These are phyloP conservation scores for Sporothrix mexicana DNA, from an alignment of 2,329 filamentous ascomycete genomes.

Conservation along the genomic window DNA sequence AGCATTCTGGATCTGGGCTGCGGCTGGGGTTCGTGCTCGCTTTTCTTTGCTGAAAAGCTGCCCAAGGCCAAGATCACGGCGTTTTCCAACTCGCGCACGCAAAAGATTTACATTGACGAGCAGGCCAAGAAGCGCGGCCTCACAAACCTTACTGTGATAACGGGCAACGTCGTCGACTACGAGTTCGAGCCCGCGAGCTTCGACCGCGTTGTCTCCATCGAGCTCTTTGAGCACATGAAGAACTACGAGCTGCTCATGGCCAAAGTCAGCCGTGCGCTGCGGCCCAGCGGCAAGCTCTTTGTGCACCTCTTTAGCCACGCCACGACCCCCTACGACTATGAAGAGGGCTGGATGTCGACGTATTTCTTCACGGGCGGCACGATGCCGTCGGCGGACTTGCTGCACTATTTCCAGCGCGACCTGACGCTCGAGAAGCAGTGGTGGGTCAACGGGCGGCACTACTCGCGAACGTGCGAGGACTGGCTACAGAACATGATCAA, in stretches of 20 bases:
- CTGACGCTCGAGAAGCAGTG: constrained; percentile 66
- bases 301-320: constrained; percentile 71
- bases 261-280: constrained; percentile 65
- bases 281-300: constrained; percentile 69
- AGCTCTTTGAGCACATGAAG: constrained; percentile 78
- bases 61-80: constrained; percentile 67
- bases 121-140: constrained; percentile 62
- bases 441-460: constrained; percentile 73
- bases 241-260: constrained; percentile 72
- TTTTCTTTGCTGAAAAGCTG: constrained; percentile 70
- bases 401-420: constrained; percentile 70
- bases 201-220: constrained; percentile 71
- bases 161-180: constrained; percentile 69
- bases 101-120: constrained; percentile 69
- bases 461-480: constrained; percentile 73
- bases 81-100: constrained; percentile 72
- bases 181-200: constrained; percentile 64
- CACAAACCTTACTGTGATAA: constrained; percentile 67
- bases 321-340: constrained; percentile 71
- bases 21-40: constrained; percentile 69
- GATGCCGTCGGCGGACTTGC: constrained; percentile 70
- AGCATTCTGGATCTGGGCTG: constrained; percentile 68
- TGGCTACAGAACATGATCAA: constrained; percentile 67
- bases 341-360: constrained; percentile 75
- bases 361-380: constrained; percentile 77